Evolutionary conservation across 2,329 filamentous ascomycete genomes (phyloP).

Genomic region (Pezicula carpinea): DNA sequence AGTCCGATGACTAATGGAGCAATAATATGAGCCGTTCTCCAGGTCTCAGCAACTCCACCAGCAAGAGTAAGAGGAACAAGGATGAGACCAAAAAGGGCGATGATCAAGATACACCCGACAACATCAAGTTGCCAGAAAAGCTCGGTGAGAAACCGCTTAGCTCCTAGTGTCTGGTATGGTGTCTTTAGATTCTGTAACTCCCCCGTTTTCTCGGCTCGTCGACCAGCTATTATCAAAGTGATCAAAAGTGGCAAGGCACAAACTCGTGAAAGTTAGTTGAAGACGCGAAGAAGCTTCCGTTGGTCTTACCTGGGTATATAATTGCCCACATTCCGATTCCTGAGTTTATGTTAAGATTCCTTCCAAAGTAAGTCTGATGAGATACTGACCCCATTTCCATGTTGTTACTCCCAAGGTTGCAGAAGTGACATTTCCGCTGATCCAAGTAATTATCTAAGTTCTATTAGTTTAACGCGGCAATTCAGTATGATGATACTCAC

Average conservation of each 20-base stretch:
- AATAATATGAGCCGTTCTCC: conserved; percentile 57
- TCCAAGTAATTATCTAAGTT: conserved; percentile 53
- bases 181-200: conserved; percentile 38
- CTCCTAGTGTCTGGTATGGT: conserved; percentile 37
- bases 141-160: conserved; percentile 31
- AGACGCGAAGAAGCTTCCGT: neutral
- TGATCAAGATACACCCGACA: conserved; percentile 42
- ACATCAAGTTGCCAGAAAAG: conserved; percentile 54
- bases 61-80: conserved; percentile 51
- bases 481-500: conserved; percentile 20
- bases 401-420: conserved; percentile 44
- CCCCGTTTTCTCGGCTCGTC: conserved; percentile 44
- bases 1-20: conserved; percentile 56
- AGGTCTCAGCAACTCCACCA: conserved; percentile 42
- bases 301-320: conserved; percentile 42
- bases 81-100: conserved; percentile 42
- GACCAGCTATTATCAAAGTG: conserved; percentile 46
- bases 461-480: neutral
- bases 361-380: neutral
- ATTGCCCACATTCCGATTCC: conserved; percentile 57
- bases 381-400: conserved; percentile 51
- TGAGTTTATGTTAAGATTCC: neutral
- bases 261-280: conserved; percentile 18
- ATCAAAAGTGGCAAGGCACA: conserved; percentile 50
- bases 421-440: conserved; percentile 51